These are phyloP conservation scores for Hyaloscypha variabilis DNA, from an alignment of 495 filamentous ascomycete genomes.

Conservation along the genomic window DNA sequence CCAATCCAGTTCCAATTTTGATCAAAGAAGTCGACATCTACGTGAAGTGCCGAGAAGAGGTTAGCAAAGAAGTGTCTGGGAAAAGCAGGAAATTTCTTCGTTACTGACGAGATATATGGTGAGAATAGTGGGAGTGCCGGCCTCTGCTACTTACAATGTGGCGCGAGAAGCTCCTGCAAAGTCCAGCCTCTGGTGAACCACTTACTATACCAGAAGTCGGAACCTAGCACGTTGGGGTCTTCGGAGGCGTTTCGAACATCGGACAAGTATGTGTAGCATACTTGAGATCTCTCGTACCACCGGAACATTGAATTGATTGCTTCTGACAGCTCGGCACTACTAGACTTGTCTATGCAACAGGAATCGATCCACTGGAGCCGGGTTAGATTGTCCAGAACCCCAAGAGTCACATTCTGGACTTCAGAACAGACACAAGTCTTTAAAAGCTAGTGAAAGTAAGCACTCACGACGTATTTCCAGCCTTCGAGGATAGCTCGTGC, in stretches of 20 bases:
- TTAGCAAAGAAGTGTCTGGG: too few relatives aligned
- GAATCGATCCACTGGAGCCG: slow-evolving; percentile 38
- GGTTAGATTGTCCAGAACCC: background rate
- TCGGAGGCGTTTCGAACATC: background rate
- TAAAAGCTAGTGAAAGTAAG: background rate
- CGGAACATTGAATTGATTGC: slow-evolving; percentile 32
- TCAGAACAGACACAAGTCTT: background rate
- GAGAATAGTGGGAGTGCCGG: too few relatives aligned
- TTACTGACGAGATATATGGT: too few relatives aligned
- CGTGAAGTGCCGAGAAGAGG: too few relatives aligned
- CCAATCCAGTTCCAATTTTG: slow-evolving; percentile 9
- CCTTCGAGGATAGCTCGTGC: slow-evolving; percentile 26
- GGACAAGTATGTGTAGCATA: slow-evolving; percentile 21
- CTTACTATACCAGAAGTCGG: slow-evolving; percentile 20
- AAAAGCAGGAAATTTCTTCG: too few relatives aligned
- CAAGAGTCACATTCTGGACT: too few relatives aligned
- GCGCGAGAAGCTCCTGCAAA: slow-evolving; percentile 28
- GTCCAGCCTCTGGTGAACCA: slow-evolving; percentile 24
- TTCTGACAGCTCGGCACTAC: slow-evolving; percentile 31
- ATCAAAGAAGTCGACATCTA: slow-evolving; percentile 18
- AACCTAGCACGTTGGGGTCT: slow-evolving; percentile 27
- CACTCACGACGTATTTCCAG: slow-evolving; percentile 25
- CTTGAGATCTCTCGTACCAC: slow-evolving; percentile 25
- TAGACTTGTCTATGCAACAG: slow-evolving; percentile 43
- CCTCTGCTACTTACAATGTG: too few relatives aligned